Percentiles rank a stretch among this genome's conserved stretches.
These are phyloP conservation scores for Penicillium sp. DNA, from an alignment of 2,329 filamentous ascomycete genomes.

Conservation along the genomic window DNA sequence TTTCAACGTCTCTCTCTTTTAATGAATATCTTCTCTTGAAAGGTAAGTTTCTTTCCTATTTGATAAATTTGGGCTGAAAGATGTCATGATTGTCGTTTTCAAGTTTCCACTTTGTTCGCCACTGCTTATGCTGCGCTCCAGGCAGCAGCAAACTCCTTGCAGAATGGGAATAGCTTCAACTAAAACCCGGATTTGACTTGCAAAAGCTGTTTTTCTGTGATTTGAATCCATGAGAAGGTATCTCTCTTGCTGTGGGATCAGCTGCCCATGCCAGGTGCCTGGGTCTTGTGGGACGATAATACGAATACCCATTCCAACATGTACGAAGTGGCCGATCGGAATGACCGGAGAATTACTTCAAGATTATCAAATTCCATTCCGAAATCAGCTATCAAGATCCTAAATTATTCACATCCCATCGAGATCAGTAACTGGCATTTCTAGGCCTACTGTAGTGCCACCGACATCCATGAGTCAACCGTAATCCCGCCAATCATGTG, in stretches of 20 bases:
- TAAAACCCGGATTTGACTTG: neutral
- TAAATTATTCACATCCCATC: neutral
- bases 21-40: neutral
- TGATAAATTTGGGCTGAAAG: neutral
- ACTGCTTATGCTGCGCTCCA: slow-evolving; percentile 1
- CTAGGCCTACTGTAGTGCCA: neutral
- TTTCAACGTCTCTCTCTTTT: neutral
- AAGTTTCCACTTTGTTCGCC: neutral
- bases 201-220: neutral
- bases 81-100: neutral
- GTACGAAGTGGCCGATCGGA: neutral
- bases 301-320: neutral
- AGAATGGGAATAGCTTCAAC: slow-evolving; percentile 3
- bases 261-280: neutral
- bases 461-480: neutral
- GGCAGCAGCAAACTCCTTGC: slow-evolving; percentile 13
- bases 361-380: neutral
- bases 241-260: neutral
- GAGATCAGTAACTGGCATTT: neutral
- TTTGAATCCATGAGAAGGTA: neutral
- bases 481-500: neutral
- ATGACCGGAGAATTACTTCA: neutral
- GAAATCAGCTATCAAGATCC: neutral
- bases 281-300: neutral
- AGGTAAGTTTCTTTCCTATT: neutral